Evolutionary conservation across 2,329 filamentous ascomycete genomes (phyloP).

Genomic region (Fusarium neocosmosporiellum): DNA sequence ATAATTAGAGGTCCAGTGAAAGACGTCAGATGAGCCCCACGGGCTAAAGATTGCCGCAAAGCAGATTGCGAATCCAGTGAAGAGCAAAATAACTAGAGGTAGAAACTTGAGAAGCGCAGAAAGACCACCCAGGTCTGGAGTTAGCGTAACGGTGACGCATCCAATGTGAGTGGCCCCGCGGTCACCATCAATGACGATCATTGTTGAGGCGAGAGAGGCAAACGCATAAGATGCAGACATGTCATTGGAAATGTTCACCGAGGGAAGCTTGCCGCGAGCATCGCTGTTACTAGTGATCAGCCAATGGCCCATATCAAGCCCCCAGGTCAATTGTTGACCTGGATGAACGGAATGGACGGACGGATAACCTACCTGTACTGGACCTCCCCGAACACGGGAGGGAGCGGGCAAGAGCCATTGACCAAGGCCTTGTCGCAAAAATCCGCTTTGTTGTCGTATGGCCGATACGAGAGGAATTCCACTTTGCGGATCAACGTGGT

Average conservation of each 20-base stretch:
- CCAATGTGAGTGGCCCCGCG: conserved; percentile 70
- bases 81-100: conserved; percentile 80
- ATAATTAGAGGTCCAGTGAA: conserved; percentile 98
- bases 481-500: conserved; percentile 80
- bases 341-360: too few relatives aligned
- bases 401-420: conserved; percentile 78
- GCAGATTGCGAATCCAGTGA: conserved; percentile 85
- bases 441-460: conserved; percentile 64
- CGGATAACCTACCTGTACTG: conserved; percentile 50
- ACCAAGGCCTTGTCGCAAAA: conserved; percentile 74
- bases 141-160: conserved; percentile 85
- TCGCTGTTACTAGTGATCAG: conserved; percentile 41
- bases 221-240: conserved; percentile 89
- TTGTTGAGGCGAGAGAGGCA: conserved; percentile 79
- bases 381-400: conserved; percentile 72
- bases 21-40: conserved; percentile 91
- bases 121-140: conserved; percentile 81
- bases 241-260: conserved; percentile 78
- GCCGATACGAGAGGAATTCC: conserved; percentile 81
- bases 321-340: neutral
- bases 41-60: conserved; percentile 90
- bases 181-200: conserved; percentile 83
- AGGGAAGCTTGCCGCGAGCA: conserved; percentile 65
- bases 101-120: conserved; percentile 78
- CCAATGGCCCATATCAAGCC: neutral